Percentiles rank a stretch among this genome's conserved stretches.
Conservation (phyloP, 225 moss, liverwort and hornwort genomes). For the Sphagnum tenellum region DNA sequence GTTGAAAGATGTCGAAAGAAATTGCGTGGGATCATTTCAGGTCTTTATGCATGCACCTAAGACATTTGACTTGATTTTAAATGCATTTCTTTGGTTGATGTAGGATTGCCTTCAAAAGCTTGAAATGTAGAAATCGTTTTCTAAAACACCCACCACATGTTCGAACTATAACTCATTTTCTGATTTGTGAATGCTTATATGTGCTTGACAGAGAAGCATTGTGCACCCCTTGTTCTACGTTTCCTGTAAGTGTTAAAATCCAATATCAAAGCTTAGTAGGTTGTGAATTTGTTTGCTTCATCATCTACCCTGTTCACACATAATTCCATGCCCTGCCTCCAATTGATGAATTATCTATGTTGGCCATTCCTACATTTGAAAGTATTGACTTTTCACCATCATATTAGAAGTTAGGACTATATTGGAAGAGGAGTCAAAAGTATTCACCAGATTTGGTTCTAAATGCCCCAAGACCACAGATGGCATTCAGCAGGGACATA, state of each 20-base stretch:
- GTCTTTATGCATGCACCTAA: slow-evolving; percentile 15
- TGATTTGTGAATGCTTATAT: not conserved
- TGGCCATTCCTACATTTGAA: not conserved
- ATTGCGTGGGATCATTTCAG: slow-evolving; percentile 64
- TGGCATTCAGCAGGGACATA: slow-evolving; percentile 90
- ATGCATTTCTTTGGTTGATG: not conserved
- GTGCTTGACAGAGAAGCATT: slow-evolving; percentile 66
- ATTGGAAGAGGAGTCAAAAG: too few species aligned
- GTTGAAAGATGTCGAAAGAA: slow-evolving; percentile 61
- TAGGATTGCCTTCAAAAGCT: not conserved
- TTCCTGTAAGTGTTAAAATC: slow-evolving; percentile 58
- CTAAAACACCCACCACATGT: too few species aligned
- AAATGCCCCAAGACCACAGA: slow-evolving; percentile 14
- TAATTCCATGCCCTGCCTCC: not conserved
- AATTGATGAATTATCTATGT: not conserved
- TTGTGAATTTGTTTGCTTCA: too few species aligned
- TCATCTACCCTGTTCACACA: too few species aligned
- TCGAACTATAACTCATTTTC: not conserved
- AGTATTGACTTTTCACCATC: not conserved
- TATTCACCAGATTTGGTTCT: too few species aligned
- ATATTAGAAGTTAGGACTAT: too few species aligned
- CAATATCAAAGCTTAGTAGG: too few species aligned
- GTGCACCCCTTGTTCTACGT: slow-evolving; percentile 74
- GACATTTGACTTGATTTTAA: not conserved
- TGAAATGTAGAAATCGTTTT: too few species aligned